Evolutionary conservation across 106 monocot species (phyloP), one percentile per base, ranked within the genome.

Genomic region (Acorus calamus): DNA sequence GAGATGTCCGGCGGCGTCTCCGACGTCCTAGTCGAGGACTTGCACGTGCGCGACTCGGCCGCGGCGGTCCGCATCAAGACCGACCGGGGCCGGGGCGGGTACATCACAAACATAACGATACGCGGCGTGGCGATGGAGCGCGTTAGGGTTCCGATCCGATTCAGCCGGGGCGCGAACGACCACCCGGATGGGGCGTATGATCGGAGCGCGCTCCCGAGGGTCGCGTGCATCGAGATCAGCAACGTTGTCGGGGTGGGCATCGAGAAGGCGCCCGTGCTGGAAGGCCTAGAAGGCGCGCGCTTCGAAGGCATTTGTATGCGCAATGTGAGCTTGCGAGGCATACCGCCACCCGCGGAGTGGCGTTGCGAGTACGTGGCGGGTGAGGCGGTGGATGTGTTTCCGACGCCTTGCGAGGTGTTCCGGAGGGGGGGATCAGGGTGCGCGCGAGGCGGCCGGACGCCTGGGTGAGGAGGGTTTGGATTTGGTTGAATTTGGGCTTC

Each of bases 1-100:
- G 93, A 94, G 59, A 94, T 94, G 93, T 94, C 89, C 2, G 93
- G 89, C 5, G 93, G 89, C 2, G 68, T 94, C 56, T 76, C 77
- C 3, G 58, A 89, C 61, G 50, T 94, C 8, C 6, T 71, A 0
- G 71, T 94, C 5, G 71, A 79, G n/a, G 77, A 86, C 69, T 64
- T 94, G 47, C 76, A 76, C 11, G 74, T 94, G n/a, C 86, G 86
- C 79, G 69, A 89, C 55, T 94, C 86, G 0, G 79, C 83, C 0
- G 73, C 86, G 4, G 89, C 77, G 0, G 81, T 94, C 4, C 52
- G 86, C 56, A 10, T 94, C 12, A 94, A 94, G 68, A 83, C 89
- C 2, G 93, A 94, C 58, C 57, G 62, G 68, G 93, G 93, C 3
- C 45, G 93, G 49, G 93, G 93, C 4, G 93, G 93, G 4, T 94